Base-by-base conservation (phyloP, 179 eudicot species). In the Vitellaria paradoxa region DNA sequence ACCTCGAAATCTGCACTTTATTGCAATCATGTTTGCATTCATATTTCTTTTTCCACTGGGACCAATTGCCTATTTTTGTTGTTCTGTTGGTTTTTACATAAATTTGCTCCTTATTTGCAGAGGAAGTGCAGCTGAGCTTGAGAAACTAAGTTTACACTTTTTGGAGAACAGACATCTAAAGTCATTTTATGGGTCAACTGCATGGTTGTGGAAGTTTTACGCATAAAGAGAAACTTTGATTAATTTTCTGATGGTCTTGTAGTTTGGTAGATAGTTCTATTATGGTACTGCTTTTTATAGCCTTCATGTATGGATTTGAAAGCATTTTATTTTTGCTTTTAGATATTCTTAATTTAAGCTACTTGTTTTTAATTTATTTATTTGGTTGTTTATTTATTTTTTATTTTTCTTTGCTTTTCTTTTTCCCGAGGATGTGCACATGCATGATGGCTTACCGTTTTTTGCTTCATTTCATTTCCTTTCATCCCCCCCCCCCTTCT, bases 91-190 rank as follows among this genome's bases (percentile, higher is more conserved):
- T 59, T 23, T 74, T 79, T 68, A 68, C 78, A 74, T 18, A 23
- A 55, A 46, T 80, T 56, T 64, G 79, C 63, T 71, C 74, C 74
- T 40, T 69, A 24, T 69, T 74, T 80, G 82, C 82, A 80, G 79
- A 75, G 75, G 72, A 79, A 65, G 66, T 56, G 75, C 76, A 70
- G 79, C 70, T 69, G 46, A 40, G 57, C 52, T 68, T 68, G 79
- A 61, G 64, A 79, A 70, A 49, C 56, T 7, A 73, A 37, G 20
- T 60, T 47, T 49, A 15, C 57, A 26, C 59, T 40, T 62, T 20
- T 74, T 47, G 23, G 42, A 47, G 77, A 47, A 47, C 14, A 26
- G 13, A 45, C 24, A 17, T 63, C 77, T 62, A 62, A 23, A 57
- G 69, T n/a, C 76, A 40, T 49, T 47, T 46, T 61, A 14, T 61